Evolutionary conservation across 805 yeast genomes (phyloP).

Genomic region (Candida schatavii): DNA sequence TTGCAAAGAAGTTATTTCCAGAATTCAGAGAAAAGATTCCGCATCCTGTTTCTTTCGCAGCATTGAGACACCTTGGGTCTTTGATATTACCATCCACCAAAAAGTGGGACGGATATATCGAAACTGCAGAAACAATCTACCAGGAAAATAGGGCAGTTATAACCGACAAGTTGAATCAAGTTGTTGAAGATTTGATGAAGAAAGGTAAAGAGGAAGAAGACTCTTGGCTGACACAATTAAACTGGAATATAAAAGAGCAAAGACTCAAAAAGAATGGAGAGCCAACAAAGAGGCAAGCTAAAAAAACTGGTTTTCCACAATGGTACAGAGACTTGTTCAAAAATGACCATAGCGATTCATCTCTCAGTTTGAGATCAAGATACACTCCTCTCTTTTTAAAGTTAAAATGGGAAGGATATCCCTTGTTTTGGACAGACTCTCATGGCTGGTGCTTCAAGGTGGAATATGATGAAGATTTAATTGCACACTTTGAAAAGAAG

Average conservation of each 20-base stretch:
- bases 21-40: conserved; percentile 67
- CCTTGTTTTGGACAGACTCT: conserved; percentile 74
- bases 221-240: conserved; percentile 88
- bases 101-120: conserved; percentile 72
- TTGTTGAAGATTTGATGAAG: conserved; percentile 53
- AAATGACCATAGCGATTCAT: conserved; percentile 44
- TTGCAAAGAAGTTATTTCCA: conserved; percentile 69
- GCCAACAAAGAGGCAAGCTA: conserved; percentile 68
- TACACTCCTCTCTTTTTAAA: conserved; percentile 72
- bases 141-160: conserved; percentile 56
- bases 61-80: conserved; percentile 68
- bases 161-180: conserved; percentile 50
- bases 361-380: conserved; percentile 69
- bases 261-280: conserved; percentile 65
- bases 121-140: conserved; percentile 64
- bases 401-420: conserved; percentile 81
- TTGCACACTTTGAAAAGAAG: conserved; percentile 29
- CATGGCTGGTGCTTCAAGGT: conserved; percentile 90
- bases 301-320: conserved; percentile 84
- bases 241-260: conserved; percentile 72
- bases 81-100: conserved; percentile 74
- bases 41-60: conserved; percentile 93
- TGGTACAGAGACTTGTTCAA: conserved; percentile 75
- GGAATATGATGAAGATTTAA: conserved; percentile 31
- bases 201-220: conserved; percentile 44